Percentiles rank a stretch among this genome's conserved stretches.
Conservation (phyloP, 2,329 filamentous ascomycete genomes). For the Zarea fungicola region DNA sequence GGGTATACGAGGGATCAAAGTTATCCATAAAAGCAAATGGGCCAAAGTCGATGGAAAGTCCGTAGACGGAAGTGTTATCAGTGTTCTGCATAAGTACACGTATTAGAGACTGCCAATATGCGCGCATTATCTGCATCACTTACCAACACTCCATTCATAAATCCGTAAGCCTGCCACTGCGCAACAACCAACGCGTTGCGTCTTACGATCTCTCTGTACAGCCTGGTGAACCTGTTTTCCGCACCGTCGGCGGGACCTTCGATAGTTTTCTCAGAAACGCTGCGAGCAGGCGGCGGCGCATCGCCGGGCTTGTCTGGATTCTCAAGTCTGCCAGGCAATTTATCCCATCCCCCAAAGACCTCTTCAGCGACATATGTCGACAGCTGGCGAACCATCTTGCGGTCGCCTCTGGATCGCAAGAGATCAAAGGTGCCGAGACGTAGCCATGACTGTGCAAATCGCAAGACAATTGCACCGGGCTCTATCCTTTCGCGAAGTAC, state of each 20-base stretch:
- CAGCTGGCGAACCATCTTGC: conserved; percentile 65
- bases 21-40: conserved; percentile 98
- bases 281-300: conserved; percentile 41
- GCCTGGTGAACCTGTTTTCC: conserved; percentile 79
- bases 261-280: conserved; percentile 50
- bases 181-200: conserved; percentile 86
- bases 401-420: conserved; percentile 74
- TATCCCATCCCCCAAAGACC: conserved; percentile 82
- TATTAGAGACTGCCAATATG: conserved; percentile 18
- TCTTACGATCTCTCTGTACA: conserved; percentile 83
- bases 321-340: conserved; percentile 59
- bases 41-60: conserved; percentile 88
- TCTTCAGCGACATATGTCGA: conserved; percentile 83
- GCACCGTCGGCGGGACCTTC: conserved; percentile 63
- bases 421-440: conserved; percentile 95
- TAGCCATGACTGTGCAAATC: conserved; percentile 89
- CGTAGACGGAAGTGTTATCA: conserved; percentile 90
- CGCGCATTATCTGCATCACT: conserved; percentile 5
- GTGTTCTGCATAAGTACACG: conserved; percentile 63
- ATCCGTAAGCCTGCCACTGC: conserved; percentile 96
- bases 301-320: conserved; percentile 43
- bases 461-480: conserved; percentile 85
- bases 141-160: conserved; percentile 89
- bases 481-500: conserved; percentile 78
- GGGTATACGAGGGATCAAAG: conserved; percentile 91